Evolutionary conservation across 108 stramenopile species (phyloP).

Genomic region (Cyclotella choctawhatcheeana): DNA sequence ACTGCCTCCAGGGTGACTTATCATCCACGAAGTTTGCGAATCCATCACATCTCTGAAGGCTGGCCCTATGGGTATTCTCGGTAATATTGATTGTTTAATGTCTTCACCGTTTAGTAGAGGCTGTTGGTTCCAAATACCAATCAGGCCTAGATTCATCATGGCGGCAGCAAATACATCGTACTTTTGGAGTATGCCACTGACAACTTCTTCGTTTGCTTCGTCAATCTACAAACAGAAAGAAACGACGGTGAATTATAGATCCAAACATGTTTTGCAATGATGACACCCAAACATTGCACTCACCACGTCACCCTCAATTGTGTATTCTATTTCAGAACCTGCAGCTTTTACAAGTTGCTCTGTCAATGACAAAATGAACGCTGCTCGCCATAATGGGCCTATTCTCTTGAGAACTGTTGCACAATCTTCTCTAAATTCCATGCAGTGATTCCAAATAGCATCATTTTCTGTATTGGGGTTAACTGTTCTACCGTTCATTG

Average conservation of each 20-base stretch:
- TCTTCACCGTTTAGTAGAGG: slow-evolving; percentile 76
- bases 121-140: slow-evolving; percentile 79
- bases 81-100: slow-evolving; percentile 59
- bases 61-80: slow-evolving; percentile 73
- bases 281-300: slow-evolving; percentile 4
- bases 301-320: slow-evolving; percentile 79
- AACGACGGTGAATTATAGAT: background rate
- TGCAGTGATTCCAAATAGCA: slow-evolving; percentile 79
- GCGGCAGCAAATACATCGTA: slow-evolving; percentile 81
- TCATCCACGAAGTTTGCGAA: slow-evolving; percentile 82
- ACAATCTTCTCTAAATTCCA: slow-evolving; percentile 71
- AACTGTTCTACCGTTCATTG: slow-evolving; percentile 60
- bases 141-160: slow-evolving; percentile 75
- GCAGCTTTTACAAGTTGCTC: slow-evolving; percentile 60
- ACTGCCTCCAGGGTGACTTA: slow-evolving; percentile 72
- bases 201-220: slow-evolving; percentile 71
- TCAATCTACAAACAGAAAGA: slow-evolving; percentile 29
- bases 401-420: slow-evolving; percentile 60
- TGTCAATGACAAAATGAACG: slow-evolving; percentile 71
- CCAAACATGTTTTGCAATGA: background rate
- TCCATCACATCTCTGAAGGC: slow-evolving; percentile 88
- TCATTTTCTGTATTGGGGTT: slow-evolving; percentile 71
- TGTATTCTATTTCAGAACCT: slow-evolving; percentile 55
- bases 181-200: slow-evolving; percentile 65
- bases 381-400: slow-evolving; percentile 78